Evolutionary conservation across 768 basidiomycete species (phyloP).

Genomic region (Scleroderma citrinum): DNA sequence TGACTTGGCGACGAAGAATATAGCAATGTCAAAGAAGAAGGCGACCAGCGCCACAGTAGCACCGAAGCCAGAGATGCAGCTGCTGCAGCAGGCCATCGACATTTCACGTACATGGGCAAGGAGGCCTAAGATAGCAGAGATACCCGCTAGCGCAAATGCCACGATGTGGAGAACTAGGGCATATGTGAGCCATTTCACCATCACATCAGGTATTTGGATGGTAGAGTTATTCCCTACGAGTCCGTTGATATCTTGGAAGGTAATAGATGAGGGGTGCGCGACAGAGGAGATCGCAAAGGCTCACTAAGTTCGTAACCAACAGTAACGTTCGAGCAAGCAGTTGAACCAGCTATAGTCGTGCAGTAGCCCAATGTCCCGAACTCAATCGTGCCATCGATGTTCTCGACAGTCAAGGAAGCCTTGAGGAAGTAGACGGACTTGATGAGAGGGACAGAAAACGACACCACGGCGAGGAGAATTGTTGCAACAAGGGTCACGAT

Average conservation of each 20-base stretch:
- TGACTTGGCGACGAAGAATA: slow-evolving; percentile 86
- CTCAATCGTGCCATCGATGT: slow-evolving; percentile 55
- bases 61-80: slow-evolving; percentile 75
- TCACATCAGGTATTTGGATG: slow-evolving; percentile 72
- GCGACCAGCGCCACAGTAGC: slow-evolving; percentile 76
- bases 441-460: slow-evolving; percentile 86
- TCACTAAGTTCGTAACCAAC: slow-evolving; percentile 87
- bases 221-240: slow-evolving; percentile 64
- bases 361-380: slow-evolving; percentile 94
- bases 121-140: slow-evolving; percentile 74
- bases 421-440: slow-evolving; percentile 88
- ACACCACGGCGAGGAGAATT: slow-evolving; percentile 73
- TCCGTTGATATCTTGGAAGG: slow-evolving; percentile 63
- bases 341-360: slow-evolving; percentile 44
- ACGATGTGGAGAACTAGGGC: slow-evolving; percentile 88
- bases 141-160: slow-evolving; percentile 68
- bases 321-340: slow-evolving; percentile 70
- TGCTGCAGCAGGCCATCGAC: slow-evolving; percentile 79
- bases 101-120: slow-evolving; percentile 85
- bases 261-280: slow-evolving; percentile 5
- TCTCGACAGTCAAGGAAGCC: slow-evolving; percentile 48
- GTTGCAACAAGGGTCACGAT: slow-evolving; percentile 77
- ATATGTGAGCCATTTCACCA: slow-evolving; percentile 95
- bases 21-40: slow-evolving; percentile 86
- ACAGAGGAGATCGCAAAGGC: slow-evolving; percentile 22